Evolutionary conservation across 192 early-diverging fungal species (phyloP).

Genomic region (Linnemannia hyalina): DNA sequence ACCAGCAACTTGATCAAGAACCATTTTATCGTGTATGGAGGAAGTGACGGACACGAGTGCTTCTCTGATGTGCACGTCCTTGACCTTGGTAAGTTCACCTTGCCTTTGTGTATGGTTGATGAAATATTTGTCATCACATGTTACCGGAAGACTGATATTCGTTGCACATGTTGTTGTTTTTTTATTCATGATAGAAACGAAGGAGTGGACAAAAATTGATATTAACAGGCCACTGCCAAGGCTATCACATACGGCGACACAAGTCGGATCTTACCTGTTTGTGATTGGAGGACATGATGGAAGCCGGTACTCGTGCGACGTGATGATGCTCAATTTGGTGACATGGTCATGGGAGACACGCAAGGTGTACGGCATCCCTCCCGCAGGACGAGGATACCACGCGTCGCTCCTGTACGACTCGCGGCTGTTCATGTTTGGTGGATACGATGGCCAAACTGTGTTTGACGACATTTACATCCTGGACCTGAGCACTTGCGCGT

Average conservation of each 20-base stretch:
- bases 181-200: constrained; percentile 21
- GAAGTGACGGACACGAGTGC: constrained; percentile 89
- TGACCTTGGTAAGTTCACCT: constrained; percentile 60
- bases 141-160: neutral
- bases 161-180: neutral
- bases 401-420: constrained; percentile 82
- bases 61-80: constrained; percentile 78
- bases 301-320: constrained; percentile 80
- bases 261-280: constrained; percentile 91
- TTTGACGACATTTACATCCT: constrained; percentile 88
- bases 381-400: constrained; percentile 84
- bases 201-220: constrained; percentile 73
- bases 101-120: no score
- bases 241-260: constrained; percentile 86
- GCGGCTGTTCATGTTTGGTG: constrained; percentile 87
- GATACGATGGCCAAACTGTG: constrained; percentile 85
- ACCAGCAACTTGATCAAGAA: constrained; percentile 84
- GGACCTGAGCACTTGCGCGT: constrained; percentile 86
- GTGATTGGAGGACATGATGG: constrained; percentile 92
- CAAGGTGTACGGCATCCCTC: constrained; percentile 74
- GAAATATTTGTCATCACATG: neutral
- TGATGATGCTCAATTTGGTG: constrained; percentile 87
- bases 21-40: constrained; percentile 87
- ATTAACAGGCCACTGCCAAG: constrained; percentile 76
- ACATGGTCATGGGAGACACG: constrained; percentile 90